Evolutionary conservation across 2,329 filamentous ascomycete genomes (phyloP).

Genomic region (Drechslerella coelobrocha): DNA sequence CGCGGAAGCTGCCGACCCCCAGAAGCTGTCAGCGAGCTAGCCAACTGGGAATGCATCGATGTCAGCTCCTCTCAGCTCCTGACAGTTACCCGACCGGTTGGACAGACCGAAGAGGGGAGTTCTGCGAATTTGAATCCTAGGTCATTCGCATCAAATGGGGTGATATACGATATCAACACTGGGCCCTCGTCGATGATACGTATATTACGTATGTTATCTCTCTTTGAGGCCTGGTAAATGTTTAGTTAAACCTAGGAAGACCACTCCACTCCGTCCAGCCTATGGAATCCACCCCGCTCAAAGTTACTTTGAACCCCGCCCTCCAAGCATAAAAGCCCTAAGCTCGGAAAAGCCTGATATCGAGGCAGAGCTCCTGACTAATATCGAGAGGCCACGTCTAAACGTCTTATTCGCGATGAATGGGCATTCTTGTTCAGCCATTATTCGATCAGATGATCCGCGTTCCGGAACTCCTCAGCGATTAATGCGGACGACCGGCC

Average conservation of each 20-base stretch:
- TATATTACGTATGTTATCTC: neutral
- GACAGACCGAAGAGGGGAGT: conserved; percentile 47
- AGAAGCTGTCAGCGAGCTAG: conserved; percentile 49
- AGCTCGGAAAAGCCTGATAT: conserved; percentile 42
- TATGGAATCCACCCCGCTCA: conserved; percentile 31
- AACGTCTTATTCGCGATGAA: conserved; percentile 39
- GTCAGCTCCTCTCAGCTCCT: conserved; percentile 51
- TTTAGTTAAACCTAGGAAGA: conserved; percentile 1
- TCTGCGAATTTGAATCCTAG: conserved; percentile 40
- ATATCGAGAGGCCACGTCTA: conserved; percentile 40
- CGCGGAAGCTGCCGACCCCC: conserved; percentile 51
- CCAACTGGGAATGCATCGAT: conserved; percentile 9
- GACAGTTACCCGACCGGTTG: conserved; percentile 49
- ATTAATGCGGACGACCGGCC: neutral
- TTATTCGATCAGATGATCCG: conserved; percentile 45
- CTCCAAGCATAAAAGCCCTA: conserved; percentile 18
- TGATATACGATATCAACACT: neutral
- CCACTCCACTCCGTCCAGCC: conserved; percentile 14
- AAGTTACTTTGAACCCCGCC: conserved; percentile 27
- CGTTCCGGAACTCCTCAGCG: conserved; percentile 46
- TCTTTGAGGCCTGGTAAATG: neutral
- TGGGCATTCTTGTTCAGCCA: neutral
- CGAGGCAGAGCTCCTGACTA: conserved; percentile 8
- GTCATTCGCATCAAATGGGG: neutral
- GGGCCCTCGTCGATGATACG: neutral